phyloP scores from a whole-genome alignment of 1,139 yeast genomes.

The Lodderomyces margitis region DNA sequence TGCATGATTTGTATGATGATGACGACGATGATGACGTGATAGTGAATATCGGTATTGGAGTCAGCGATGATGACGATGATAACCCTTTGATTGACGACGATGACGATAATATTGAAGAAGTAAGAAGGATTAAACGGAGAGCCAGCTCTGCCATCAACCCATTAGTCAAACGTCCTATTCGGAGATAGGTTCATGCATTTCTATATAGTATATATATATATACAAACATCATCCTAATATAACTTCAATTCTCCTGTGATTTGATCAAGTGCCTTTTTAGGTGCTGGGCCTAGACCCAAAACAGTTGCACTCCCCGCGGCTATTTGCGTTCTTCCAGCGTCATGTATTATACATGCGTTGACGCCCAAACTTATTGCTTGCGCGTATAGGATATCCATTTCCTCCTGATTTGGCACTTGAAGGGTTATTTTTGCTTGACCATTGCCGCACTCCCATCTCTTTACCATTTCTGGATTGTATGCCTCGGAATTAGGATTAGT shows the following conservation, averaged over 20 bases:
- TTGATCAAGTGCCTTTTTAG: constrained; percentile 75
- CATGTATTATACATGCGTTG: constrained; percentile 79
- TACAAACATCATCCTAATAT: constrained; percentile 47
- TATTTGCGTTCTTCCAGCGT: constrained; percentile 96
- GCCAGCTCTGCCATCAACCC: constrained; percentile 49
- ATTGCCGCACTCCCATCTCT: constrained; percentile 70
- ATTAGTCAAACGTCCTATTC: constrained; percentile 22
- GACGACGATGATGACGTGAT: constrained; percentile 35
- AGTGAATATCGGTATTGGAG: constrained; percentile 37
- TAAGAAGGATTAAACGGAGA: constrained; percentile 35
- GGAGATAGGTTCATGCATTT: constrained; percentile 9
- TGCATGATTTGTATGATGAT: constrained; percentile 44
- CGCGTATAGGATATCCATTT: constrained; percentile 74
- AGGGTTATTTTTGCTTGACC: constrained; percentile 97
- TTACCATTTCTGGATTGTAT: constrained; percentile 56
- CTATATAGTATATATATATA: constrained; percentile 3
- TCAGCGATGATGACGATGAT: constrained; percentile 36
- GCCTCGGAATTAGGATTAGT: constrained; percentile 52
- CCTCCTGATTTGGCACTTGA: constrained; percentile 72
- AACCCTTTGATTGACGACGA: constrained; percentile 40
- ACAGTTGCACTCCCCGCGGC: constrained; percentile 96
- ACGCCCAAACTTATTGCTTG: constrained; percentile 78
- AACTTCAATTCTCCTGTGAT: constrained; percentile 78
- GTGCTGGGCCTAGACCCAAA: constrained; percentile 95
- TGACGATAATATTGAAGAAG: constrained; percentile 27